Base-by-base conservation (phyloP, 805 yeast genomes). In the Metschnikowia sp. region DNA sequence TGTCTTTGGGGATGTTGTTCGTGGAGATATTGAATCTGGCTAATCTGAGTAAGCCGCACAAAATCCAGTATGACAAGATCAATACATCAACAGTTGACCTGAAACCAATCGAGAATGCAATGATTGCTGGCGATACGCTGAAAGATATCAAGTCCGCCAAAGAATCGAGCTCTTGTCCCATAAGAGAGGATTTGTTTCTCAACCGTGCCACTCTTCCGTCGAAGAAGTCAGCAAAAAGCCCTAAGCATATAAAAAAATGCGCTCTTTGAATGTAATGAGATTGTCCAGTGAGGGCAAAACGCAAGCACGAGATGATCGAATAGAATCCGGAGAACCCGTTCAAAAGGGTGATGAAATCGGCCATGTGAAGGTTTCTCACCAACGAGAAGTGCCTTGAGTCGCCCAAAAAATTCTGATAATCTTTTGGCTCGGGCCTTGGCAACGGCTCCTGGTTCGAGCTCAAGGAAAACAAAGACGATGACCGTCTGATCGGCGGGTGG, bases 101-200 rank as follows among this genome's bases (percentile, higher is more conserved):
- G 64, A 91, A 81, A 4, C 99, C 99, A 62, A 91, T 80, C 39
- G 91, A 82, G 65, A 90, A 94, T 4, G 96, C 99, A 65, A 88
- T 84, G 12, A 89, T 77, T 49, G 97, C 96, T 2, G 99, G 99
- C 2, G 96, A 91, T 32, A 92, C 96, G 52, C 97, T 96, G 65
- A 94, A 94, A 10, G 96, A 88, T 33, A 92, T 80, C 60, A 94
- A 79, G 69, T 94, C 99, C 19, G 99, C 99, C 58, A 94, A 77
- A 1, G 97, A 91, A 64, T 94, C 99, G 60, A 94, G 79, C 70
- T 94, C 99, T 69, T 94, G 98, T 51, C 99, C 99, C 87, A 94
- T 88, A 46, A 94, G 76, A 10, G 95, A 85, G 2, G 96, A 81
- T 71, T 91, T 89, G 65, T 90, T 86, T 70, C 97, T 81, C 71